These are phyloP conservation scores for Raffaelea deltoideospora DNA, from an alignment of 2,329 filamentous ascomycete species.

Conservation along the genomic window DNA sequence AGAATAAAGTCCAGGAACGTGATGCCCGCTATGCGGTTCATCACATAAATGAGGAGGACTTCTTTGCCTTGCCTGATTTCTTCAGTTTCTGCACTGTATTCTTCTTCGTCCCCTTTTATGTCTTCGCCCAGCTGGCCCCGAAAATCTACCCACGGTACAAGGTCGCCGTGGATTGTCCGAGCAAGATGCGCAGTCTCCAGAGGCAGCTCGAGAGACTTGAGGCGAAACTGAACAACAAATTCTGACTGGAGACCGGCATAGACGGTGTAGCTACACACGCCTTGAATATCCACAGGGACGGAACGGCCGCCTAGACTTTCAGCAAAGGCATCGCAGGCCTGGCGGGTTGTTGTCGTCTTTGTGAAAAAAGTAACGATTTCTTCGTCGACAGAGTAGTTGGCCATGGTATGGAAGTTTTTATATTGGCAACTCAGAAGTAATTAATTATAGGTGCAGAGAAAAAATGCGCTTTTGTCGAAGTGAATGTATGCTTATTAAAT, in stretches of 20 bases:
- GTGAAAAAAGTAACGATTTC: no score
- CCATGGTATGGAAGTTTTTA: no score
- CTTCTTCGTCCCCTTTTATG: no score
- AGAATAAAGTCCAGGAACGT: neutral
- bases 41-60: neutral
- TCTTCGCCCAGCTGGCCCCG: no score
- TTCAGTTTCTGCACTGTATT: neutral
- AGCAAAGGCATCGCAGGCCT: slow-evolving; percentile 11
- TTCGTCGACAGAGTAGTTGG: no score
- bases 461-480: no score
- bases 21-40: neutral
- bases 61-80: neutral
- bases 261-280: slow-evolving; percentile 23
- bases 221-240: slow-evolving; percentile 22
- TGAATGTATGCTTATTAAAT: no score
- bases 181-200: neutral
- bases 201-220: slow-evolving; percentile 17
- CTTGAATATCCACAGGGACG: slow-evolving; percentile 19
- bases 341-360: slow-evolving; percentile 11
- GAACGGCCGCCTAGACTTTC: slow-evolving; percentile 15
- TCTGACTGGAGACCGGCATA: slow-evolving; percentile 19
- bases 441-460: no score
- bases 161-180: neutral
- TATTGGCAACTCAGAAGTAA: no score
- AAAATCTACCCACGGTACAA: no score